A percentile compares a stretch with the other conserved stretches of the same genome.
Conservation (phyloP, 257 asterid species). For the Rehmannia glutinosa region DNA sequence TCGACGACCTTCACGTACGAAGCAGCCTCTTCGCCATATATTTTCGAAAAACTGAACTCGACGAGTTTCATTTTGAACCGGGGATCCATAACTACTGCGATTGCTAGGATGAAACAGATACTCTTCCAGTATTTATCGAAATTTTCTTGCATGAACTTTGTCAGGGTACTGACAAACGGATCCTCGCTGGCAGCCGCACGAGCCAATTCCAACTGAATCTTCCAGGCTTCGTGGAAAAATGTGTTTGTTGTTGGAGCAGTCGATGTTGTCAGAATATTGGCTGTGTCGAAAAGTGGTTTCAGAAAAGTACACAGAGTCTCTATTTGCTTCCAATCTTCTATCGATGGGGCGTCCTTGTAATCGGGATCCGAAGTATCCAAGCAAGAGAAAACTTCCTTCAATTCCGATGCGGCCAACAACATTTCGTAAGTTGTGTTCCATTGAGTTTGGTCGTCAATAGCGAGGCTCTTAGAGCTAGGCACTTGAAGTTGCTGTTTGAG, state of each 20-base stretch:
- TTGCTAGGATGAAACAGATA: constrained; percentile 70
- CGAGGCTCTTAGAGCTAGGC: constrained; percentile 68
- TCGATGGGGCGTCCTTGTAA: constrained; percentile 54
- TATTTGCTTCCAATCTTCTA: constrained; percentile 75
- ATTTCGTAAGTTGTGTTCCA: constrained; percentile 97
- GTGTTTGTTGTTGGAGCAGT: constrained; percentile 66
- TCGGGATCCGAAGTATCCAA: constrained; percentile 77
- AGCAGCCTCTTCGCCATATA: constrained; percentile 69
- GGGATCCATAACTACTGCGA: constrained; percentile 95
- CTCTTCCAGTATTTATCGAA: constrained; percentile 84
- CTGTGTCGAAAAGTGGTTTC: constrained; percentile 76
- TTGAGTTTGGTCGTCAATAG: constrained; percentile 65
- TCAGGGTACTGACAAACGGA: constrained; percentile 47
- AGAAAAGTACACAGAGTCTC: constrained; percentile 59
- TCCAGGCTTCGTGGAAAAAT: constrained; percentile 96
- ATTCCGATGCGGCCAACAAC: constrained; percentile 73
- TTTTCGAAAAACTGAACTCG: constrained; percentile 78
- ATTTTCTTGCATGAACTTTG: constrained; percentile 71
- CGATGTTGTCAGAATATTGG: constrained; percentile 53
- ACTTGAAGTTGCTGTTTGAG: constrained; percentile 88
- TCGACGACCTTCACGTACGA: constrained; percentile 59
- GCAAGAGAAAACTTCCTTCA: constrained; percentile 87
- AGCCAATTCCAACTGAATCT: constrained; percentile 80
- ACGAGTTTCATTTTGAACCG: constrained; percentile 94
- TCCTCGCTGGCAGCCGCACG: constrained; percentile 71